phyloP scores from a whole-genome alignment of 192 early-diverging fungal species.

The Coemansia sp. region DNA sequence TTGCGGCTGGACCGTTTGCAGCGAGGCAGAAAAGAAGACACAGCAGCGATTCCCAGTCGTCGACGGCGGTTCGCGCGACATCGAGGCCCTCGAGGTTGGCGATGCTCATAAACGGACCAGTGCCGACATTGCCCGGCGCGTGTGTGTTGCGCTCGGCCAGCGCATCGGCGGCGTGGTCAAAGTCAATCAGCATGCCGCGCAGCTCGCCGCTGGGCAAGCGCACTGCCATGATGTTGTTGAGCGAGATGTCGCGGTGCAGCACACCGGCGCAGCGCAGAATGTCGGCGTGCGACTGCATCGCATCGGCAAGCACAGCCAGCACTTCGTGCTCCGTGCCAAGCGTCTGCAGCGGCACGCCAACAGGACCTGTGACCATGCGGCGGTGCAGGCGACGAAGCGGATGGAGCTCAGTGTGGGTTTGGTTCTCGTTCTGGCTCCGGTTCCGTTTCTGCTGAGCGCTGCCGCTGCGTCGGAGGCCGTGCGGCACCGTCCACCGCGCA shows the following conservation, averaged over 20 bases:
- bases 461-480: conserved; percentile 14
- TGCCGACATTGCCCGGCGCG: conserved; percentile 39
- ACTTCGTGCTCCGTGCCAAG: conserved; percentile 35
- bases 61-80: conserved; percentile 39
- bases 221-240: conserved; percentile 48
- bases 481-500: conserved; percentile 44
- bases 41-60: conserved; percentile 51
- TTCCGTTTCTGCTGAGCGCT: background rate
- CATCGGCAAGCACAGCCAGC: conserved; percentile 40
- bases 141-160: conserved; percentile 19
- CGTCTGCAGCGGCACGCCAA: conserved; percentile 34
- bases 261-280: conserved; percentile 23
- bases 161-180: conserved; percentile 35
- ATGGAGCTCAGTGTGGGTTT: background rate
- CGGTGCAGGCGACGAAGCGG: conserved; percentile 34
- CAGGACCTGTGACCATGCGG: conserved; percentile 45
- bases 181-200: conserved; percentile 51
- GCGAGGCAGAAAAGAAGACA: conserved; percentile 46
- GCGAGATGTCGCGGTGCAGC: conserved; percentile 50
- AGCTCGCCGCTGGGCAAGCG: conserved; percentile 11
- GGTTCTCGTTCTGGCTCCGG: background rate
- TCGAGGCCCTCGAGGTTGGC: conserved; percentile 48
- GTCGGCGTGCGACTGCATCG: conserved; percentile 37
- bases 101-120: conserved; percentile 52
- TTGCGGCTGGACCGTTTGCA: conserved; percentile 13